phyloP scores from a whole-genome alignment of 2,329 filamentous ascomycete species.

The Neopestalotiopsis sp. region DNA sequence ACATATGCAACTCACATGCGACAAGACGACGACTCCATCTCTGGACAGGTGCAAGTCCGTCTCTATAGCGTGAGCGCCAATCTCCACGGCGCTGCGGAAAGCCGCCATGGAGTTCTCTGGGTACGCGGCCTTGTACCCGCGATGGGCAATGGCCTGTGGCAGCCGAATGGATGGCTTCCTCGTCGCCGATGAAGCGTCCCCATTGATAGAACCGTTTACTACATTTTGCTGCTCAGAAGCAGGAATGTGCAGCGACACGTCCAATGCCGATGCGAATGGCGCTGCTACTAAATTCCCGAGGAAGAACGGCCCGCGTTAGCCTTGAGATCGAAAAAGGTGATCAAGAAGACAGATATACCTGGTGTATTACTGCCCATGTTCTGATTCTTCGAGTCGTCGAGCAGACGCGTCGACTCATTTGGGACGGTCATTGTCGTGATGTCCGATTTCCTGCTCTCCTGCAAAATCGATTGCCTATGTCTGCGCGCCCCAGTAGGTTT shows the following conservation, averaged over 20 bases:
- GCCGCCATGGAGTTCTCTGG: conserved; percentile 89
- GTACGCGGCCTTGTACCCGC: conserved; percentile 77
- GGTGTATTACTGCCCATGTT: background rate
- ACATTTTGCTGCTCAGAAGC: no score
- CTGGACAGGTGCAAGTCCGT: conserved; percentile 85
- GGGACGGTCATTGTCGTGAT: background rate
- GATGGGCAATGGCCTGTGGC: conserved; percentile 79
- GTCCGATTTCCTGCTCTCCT: background rate
- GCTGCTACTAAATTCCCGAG: background rate
- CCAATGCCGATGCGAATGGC: conserved; percentile 10
- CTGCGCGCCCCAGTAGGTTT: background rate
- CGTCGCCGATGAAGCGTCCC: background rate
- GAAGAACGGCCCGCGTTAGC: background rate
- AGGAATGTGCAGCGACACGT: background rate
- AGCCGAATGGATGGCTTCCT: conserved; percentile 33
- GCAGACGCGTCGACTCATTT: conserved; percentile 14
- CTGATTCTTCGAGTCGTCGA: conserved; percentile 5
- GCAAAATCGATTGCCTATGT: background rate
- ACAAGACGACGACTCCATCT: conserved; percentile 85
- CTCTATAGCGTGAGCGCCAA: conserved; percentile 82
- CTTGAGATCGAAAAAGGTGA: background rate
- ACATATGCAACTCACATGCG: conserved; percentile 63
- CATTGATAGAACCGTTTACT: background rate
- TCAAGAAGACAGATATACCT: background rate
- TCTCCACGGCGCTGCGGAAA: conserved; percentile 75